Evolutionary conservation across 2,329 filamentous ascomycete species (phyloP).

Genomic region (Sordariomycetes sp.): DNA sequence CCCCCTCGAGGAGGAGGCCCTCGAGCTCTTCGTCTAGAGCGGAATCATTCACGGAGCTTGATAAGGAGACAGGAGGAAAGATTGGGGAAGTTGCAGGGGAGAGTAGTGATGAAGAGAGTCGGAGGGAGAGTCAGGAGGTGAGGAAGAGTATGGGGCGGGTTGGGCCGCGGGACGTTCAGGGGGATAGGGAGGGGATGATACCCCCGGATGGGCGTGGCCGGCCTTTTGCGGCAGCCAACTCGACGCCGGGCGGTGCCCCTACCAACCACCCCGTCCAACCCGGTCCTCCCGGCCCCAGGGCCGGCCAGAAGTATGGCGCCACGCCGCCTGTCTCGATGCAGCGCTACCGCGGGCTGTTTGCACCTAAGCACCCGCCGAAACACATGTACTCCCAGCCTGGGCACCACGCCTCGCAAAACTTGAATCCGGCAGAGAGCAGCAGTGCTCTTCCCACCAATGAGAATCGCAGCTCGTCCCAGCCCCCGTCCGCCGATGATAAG

Average conservation of each 20-base stretch:
- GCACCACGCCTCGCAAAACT: background rate
- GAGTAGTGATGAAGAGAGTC: background rate
- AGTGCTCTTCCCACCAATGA: background rate
- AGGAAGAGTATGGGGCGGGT: background rate
- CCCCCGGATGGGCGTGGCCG: background rate
- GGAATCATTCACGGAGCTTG: conserved; percentile 14
- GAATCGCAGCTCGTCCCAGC: background rate
- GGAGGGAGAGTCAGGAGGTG: background rate
- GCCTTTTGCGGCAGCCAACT: background rate
- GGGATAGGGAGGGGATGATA: background rate
- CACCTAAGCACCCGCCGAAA: conserved; percentile 9
- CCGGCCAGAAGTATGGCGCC: background rate
- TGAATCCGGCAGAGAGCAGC: background rate
- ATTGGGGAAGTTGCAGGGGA: background rate
- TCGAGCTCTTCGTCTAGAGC: conserved; percentile 9
- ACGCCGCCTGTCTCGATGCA: conserved; percentile 32
- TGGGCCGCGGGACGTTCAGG: background rate
- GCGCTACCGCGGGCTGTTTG: conserved; percentile 34
- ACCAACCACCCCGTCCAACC: background rate
- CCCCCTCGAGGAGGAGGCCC: conserved; percentile 19
- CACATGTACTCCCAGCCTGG: background rate
- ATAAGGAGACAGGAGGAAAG: conserved; percentile 34
- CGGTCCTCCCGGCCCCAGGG: background rate
- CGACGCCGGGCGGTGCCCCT: background rate
- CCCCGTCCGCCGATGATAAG: background rate